Conservation (phyloP, 2,329 filamentous ascomycete species). For the Hypoxylon sp. region DNA sequence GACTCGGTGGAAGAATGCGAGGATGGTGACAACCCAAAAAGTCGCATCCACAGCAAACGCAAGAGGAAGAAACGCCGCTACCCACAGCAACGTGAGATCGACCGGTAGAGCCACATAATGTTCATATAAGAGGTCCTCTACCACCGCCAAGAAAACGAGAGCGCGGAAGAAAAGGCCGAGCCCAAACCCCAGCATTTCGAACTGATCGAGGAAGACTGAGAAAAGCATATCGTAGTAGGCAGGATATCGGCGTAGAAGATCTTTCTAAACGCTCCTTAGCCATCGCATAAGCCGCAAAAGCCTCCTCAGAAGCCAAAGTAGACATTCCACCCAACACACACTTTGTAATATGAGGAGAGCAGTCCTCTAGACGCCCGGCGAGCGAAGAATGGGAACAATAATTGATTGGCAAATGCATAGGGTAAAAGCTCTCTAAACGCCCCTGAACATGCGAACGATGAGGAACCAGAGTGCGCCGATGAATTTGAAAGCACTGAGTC, state of each 20-base stretch:
- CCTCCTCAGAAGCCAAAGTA: slow-evolving; percentile 14
- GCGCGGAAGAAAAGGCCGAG: slow-evolving; percentile 5
- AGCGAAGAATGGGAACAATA: slow-evolving; percentile 10
- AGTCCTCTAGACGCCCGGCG: slow-evolving; percentile 10
- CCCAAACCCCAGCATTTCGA: not conserved
- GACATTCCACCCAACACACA: slow-evolving; percentile 7
- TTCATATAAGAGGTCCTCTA: slow-evolving; percentile 21
- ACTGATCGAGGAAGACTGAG: not conserved
- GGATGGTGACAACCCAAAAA: not conserved
- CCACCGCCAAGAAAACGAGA: slow-evolving; percentile 7
- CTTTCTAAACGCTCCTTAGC: not conserved
- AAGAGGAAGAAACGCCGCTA: not conserved
- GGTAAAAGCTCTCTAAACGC: slow-evolving; percentile 62
- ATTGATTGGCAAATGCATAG: not conserved
- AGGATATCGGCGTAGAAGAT: slow-evolving; percentile 17
- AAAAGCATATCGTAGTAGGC: slow-evolving; percentile 5
- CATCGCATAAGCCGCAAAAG: slow-evolving; percentile 5
- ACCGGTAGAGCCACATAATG: slow-evolving; percentile 12
- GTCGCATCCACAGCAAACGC: not conserved
- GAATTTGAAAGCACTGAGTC: slow-evolving; percentile 86
- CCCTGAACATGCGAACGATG: slow-evolving; percentile 86
- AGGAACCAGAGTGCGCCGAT: slow-evolving; percentile 92
- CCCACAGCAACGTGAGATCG: slow-evolving; percentile 18
- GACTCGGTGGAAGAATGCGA: not conserved
- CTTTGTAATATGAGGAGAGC: not conserved